Evolutionary conservation across 179 eudicot species (phyloP), one percentile per base, ranked within the genome.

Genomic region (Drosera spatulata): DNA sequence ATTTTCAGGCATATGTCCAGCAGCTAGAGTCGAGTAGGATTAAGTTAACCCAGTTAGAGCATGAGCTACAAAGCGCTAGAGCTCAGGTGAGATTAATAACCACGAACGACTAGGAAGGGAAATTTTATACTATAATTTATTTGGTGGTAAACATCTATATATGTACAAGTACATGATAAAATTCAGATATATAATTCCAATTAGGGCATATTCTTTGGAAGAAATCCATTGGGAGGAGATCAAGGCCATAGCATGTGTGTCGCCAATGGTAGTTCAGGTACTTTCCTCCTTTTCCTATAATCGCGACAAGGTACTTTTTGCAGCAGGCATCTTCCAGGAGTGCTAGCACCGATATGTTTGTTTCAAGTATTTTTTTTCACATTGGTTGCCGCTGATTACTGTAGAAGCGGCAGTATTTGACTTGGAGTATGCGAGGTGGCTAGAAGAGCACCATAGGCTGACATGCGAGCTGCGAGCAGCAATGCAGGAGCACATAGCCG

Each of bases 1-100:
- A 55, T 12, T 49, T 71, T 47, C 85, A 93, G 99, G 99, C 99
- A 61, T 93, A 93, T 79, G 99, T 93, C 73, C 99, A 93, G 65
- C 99, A 93, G 77, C 77, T 93, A 69, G 99, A 93, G 75, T 74
- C 97, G 14, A 93, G 99, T 74, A 86, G 96, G 75, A 84, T 89
- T 66, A 86, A 78, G 76, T 93, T 93, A 39, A 82, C 81, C 55
- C 99, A 89, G 60, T 65, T 93, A 37, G 99, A 93, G 71, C 99
- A 93, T 49, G 99, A 86, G 47, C 75, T 93, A 49, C 97, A 93
- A 62, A 69, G 93, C 69, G 97, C 97, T 10, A 77, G 93, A 69
- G 65, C 99, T 61, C 99, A 93, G 66, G 99, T 87, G 63, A 64
- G 79, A 60, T 22, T 62, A 22, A n/a, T n/a, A n/a, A n/a, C n/a